Evolutionary conservation across 2,329 filamentous ascomycete species (phyloP).

Genomic region (Cladosporium sp.): DNA sequence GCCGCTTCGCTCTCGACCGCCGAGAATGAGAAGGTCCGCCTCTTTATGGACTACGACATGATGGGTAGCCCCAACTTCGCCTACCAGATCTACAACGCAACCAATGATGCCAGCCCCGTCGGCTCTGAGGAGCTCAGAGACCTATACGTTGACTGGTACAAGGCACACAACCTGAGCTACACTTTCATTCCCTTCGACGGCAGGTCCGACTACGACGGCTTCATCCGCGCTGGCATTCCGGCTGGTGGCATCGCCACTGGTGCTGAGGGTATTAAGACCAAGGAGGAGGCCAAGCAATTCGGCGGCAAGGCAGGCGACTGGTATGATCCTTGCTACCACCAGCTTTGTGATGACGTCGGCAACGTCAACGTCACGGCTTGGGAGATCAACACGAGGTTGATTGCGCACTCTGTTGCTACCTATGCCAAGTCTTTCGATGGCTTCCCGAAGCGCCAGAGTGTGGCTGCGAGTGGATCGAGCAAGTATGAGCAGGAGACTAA

Average conservation of each 20-base stretch:
- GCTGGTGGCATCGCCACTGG: constrained; percentile 41
- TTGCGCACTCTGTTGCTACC: constrained; percentile 38
- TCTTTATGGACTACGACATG: constrained; percentile 47
- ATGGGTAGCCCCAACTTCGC: constrained; percentile 61
- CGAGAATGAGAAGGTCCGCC: constrained; percentile 38
- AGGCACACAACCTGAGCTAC: constrained; percentile 30
- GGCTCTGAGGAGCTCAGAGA: constrained; percentile 60
- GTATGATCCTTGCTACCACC: constrained; percentile 42
- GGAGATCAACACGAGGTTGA: constrained; percentile 41
- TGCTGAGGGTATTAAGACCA: constrained; percentile 41
- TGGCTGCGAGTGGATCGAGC: constrained; percentile 2
- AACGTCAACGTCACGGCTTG: constrained; percentile 40
- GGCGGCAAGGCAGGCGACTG: constrained; percentile 38
- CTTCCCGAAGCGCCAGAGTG: constrained; percentile 31
- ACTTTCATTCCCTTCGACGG: constrained; percentile 38
- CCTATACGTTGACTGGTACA: constrained; percentile 37
- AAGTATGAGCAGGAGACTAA: constrained; percentile 23
- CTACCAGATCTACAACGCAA: constrained; percentile 52
- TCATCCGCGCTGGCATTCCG: constrained; percentile 40
- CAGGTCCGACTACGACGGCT: constrained; percentile 41
- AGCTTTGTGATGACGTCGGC: constrained; percentile 36
- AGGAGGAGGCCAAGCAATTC: constrained; percentile 36
- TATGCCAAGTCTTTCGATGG: constrained; percentile 38
- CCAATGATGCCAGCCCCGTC: constrained; percentile 52
- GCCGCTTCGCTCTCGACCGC: constrained; percentile 38